These are phyloP conservation scores for Fusarium hainanense DNA, from an alignment of 2,329 filamentous ascomycete species.

Conservation along the genomic window DNA sequence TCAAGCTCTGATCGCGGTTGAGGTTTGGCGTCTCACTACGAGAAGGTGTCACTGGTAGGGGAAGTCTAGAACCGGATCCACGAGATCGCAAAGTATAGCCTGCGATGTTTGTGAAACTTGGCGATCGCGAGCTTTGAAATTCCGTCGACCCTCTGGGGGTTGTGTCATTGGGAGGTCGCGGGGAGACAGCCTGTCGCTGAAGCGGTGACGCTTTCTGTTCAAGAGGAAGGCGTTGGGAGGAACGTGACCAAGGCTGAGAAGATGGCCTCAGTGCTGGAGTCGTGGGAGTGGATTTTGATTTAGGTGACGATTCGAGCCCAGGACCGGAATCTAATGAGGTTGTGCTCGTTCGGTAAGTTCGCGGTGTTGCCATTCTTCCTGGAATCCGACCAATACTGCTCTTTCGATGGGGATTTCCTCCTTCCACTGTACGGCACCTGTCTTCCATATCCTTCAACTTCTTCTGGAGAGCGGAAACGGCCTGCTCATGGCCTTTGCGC, in stretches of 20 bases:
- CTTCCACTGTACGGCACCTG: constrained; percentile 48
- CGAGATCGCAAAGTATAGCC: constrained; percentile 50
- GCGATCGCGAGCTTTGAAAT: constrained; percentile 39
- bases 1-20: constrained; percentile 52
- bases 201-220: constrained; percentile 21
- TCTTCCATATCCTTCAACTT: constrained; percentile 53
- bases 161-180: constrained; percentile 17
- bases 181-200: constrained; percentile 20
- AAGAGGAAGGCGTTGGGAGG: constrained; percentile 26
- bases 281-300: constrained; percentile 42
- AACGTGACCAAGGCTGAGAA: constrained; percentile 32
- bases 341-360: constrained; percentile 30
- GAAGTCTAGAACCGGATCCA: constrained; percentile 54
- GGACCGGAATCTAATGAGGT: constrained; percentile 22
- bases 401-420: constrained; percentile 39
- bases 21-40: constrained; percentile 52
- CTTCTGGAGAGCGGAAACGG: constrained; percentile 48
- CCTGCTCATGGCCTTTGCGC: constrained; percentile 49
- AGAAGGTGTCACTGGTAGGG: constrained; percentile 53
- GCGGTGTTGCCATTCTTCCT: constrained; percentile 32
- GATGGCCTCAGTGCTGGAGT: constrained; percentile 37
- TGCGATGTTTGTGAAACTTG: constrained; percentile 43
- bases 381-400: constrained; percentile 33
- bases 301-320: constrained; percentile 37
- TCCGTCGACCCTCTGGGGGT: constrained; percentile 22